Evolutionary conservation across 1,139 yeast species (phyloP).

Genomic region (Blastobotrys ciferrii): DNA sequence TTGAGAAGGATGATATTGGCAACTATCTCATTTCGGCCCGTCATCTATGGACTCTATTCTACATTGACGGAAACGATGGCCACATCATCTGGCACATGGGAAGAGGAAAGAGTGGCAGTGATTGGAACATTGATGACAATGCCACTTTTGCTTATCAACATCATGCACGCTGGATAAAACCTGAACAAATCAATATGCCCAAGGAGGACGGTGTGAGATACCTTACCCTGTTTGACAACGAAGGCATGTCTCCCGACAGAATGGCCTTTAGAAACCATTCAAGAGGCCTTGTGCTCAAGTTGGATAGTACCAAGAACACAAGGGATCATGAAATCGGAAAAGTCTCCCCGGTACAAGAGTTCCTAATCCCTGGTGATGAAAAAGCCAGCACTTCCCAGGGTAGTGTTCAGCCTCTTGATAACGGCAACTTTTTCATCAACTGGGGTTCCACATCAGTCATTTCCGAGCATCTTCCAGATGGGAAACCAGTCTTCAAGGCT

Average conservation of each 20-base stretch:
- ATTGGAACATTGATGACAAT: conserved; percentile 4
- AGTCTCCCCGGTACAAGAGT: conserved; percentile 6
- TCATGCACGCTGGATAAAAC: conserved; percentile 13
- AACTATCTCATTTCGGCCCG: conserved; percentile 42
- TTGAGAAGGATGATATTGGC: conserved; percentile 42
- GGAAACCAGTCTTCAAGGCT: conserved; percentile 40
- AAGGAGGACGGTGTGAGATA: conserved; percentile 5
- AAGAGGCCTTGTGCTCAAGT: conserved; percentile 9
- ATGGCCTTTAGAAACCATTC: conserved; percentile 8
- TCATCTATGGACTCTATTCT: conserved; percentile 40
- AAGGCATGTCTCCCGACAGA: neutral
- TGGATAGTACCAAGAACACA: neutral
- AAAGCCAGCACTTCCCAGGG: conserved; percentile 36
- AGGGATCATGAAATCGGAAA: neutral
- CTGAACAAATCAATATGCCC: neutral
- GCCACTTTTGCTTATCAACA: conserved; percentile 13
- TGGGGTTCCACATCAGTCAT: conserved; percentile 46
- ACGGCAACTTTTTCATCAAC: conserved; percentile 41
- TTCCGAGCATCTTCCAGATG: conserved; percentile 38
- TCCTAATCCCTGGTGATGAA: neutral
- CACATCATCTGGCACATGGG: conserved; percentile 36
- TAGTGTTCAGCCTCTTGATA: conserved; percentile 39
- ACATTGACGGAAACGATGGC: conserved; percentile 41
- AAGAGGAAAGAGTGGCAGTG: neutral
- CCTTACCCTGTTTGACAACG: conserved; percentile 9